Evolutionary conservation across 108 stramenopile genomes (phyloP), one percentile per base, ranked within the genome.

Genomic region (Skeletonema menzelii): DNA sequence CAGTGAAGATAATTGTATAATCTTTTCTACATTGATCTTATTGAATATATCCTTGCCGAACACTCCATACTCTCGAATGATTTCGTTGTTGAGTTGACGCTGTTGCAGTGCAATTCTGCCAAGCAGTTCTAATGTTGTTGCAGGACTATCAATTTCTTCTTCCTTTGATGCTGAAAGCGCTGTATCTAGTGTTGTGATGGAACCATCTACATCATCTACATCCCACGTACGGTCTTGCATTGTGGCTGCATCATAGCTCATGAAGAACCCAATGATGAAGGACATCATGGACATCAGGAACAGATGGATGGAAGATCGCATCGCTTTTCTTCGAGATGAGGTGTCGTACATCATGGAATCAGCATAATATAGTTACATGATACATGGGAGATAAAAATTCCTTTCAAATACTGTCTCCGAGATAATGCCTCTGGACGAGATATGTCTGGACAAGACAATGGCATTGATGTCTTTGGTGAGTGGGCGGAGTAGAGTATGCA

Each of bases 161-260:
- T 7, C 31, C 4, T 20, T 1, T 26, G 11, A 11, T 15, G 19
- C 26, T 13, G 67, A 10, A 27, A 11, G 2, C 2, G 32, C 3
- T 10, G 44, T 10, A 27, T 12, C 56, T 4, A n/a, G 56, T 24
- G 34, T 14, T 24, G 19, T 69, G 15, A 26, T 67, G 35, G 35
- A 37, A 12, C 35, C 35, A 37, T 37, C 35, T 10, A 37, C 35
- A 37, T 37, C 35, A 11, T 37, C 35, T 37, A 37, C 26, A 22
- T 27, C 24, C 38, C 49, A 17, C 4, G 55, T 53, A 11, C 46
- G 55, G 27, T 70, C 59, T 46, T 59, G 58, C 69, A 70, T 59
- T 27, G 34, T 61, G n/a, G 69, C 69, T 12, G 69, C 69, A 56
- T 70, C 69, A 59, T 70, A 61, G 47, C 69, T 70, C 59, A 70